Percentiles rank a stretch among this genome's conserved stretches.
phyloP scores from a whole-genome alignment of 2,329 filamentous ascomycete species.

The Ascochyta fabae region DNA sequence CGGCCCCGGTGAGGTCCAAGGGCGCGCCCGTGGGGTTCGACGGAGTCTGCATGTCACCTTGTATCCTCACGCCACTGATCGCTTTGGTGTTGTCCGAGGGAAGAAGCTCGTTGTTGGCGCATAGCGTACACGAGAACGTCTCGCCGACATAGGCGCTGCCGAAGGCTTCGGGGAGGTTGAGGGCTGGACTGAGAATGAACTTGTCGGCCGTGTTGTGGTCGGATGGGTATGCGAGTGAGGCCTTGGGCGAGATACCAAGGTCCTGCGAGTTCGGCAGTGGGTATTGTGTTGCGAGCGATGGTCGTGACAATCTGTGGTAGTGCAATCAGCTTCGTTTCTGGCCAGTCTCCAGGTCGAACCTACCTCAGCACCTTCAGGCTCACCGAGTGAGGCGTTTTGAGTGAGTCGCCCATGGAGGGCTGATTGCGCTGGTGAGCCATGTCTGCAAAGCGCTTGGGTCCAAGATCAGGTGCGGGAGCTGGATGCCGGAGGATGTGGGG shows the following conservation, averaged over 20 bases:
- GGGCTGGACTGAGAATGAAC: slow-evolving; percentile 65
- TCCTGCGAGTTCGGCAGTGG: slow-evolving; percentile 63
- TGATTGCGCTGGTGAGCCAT: slow-evolving; percentile 51
- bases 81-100: slow-evolving; percentile 49
- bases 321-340: slow-evolving; percentile 28
- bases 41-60: slow-evolving; percentile 95
- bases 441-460: slow-evolving; percentile 12
- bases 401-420: slow-evolving; percentile 44
- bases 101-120: slow-evolving; percentile 85
- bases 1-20: slow-evolving; percentile 62
- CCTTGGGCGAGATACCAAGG: slow-evolving; percentile 62
- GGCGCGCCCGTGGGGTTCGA: slow-evolving; percentile 67
- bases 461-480: slow-evolving; percentile 11
- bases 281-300: slow-evolving; percentile 75
- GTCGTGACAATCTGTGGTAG: slow-evolving; percentile 74
- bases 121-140: slow-evolving; percentile 91
- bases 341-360: slow-evolving; percentile 59
- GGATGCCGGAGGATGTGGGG: slow-evolving; percentile 13
- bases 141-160: slow-evolving; percentile 95
- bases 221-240: slow-evolving; percentile 72
- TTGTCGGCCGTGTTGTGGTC: slow-evolving; percentile 54
- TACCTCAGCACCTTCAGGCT: slow-evolving; percentile 87
- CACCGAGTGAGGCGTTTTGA: slow-evolving; percentile 71
- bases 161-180: slow-evolving; percentile 89
- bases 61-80: slow-evolving; percentile 79